Conservation (phyloP, 257 asterid genomes). For the Penstemon eatonii region DNA sequence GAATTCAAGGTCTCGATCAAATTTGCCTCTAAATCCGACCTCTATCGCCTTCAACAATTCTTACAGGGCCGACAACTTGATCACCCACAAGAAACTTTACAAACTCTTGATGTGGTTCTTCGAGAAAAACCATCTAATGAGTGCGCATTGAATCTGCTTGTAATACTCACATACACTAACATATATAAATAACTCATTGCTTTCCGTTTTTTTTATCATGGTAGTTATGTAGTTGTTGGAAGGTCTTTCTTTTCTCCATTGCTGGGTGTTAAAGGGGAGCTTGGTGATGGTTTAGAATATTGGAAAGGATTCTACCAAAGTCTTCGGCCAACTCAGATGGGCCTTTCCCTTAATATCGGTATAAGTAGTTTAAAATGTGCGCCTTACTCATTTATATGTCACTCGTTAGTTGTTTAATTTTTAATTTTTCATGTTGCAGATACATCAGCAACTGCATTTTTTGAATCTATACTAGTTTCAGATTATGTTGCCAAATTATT, state of each 20-base stretch:
- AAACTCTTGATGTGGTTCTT: conserved; percentile 77
- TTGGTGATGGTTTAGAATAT: conserved; percentile 61
- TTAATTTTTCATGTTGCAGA: conserved; percentile 46
- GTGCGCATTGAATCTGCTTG: conserved; percentile 19
- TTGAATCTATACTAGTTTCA: conserved; percentile 51
- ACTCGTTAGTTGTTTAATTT: background rate
- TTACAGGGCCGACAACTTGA: conserved; percentile 55
- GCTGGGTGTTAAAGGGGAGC: conserved; percentile 44
- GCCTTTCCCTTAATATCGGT: conserved; percentile 79
- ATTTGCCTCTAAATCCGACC: conserved; percentile 60
- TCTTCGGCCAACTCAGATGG: conserved; percentile 91
- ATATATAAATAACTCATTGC: too few species aligned
- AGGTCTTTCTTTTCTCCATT: conserved; percentile 57
- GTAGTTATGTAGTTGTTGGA: conserved; percentile 59
- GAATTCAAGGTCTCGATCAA: conserved; percentile 60
- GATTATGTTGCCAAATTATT: conserved; percentile 40
- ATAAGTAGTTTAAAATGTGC: conserved; percentile 1
- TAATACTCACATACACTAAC: background rate
- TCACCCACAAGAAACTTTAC: conserved; percentile 67
- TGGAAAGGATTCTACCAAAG: conserved; percentile 89
- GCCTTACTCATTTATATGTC: background rate
- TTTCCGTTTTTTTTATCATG: too few species aligned
- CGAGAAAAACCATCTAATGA: conserved; percentile 50
- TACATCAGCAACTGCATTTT: conserved; percentile 75
- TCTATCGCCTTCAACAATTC: conserved; percentile 55